Percentiles rank a stretch among this genome's conserved stretches.
These are phyloP conservation scores for Agaricus blazei DNA, from an alignment of 768 basidiomycete genomes.

Conservation along the genomic window DNA sequence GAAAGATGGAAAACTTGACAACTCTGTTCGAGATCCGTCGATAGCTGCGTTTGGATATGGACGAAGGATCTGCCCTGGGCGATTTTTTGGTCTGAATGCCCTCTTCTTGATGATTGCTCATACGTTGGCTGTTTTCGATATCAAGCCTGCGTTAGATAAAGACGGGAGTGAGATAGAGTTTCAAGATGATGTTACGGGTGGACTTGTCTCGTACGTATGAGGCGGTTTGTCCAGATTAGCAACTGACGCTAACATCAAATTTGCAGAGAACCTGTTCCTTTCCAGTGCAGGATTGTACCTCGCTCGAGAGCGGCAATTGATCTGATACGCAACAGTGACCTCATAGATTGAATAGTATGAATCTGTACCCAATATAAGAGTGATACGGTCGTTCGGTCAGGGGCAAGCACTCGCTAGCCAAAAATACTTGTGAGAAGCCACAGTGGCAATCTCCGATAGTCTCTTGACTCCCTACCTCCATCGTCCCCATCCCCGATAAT, in stretches of 20 bases:
- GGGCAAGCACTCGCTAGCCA: too few species aligned
- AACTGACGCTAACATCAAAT: not conserved
- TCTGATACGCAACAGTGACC: not conserved
- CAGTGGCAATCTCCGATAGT: too few species aligned
- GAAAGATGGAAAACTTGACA: slow-evolving; percentile 10
- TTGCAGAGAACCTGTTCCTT: slow-evolving; percentile 4
- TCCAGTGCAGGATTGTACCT: slow-evolving; percentile 5
- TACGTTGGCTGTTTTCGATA: slow-evolving; percentile 3
- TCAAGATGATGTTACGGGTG: slow-evolving; percentile 1
- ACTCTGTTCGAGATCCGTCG: not conserved
- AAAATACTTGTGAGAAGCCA: too few species aligned
- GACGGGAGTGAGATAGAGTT: not conserved
- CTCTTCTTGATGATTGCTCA: not conserved
- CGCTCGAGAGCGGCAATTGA: slow-evolving; percentile 1
- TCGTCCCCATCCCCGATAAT: too few species aligned
- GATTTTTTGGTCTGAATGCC: slow-evolving; percentile 1
- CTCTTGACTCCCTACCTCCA: too few species aligned
- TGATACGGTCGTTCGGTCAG: too few species aligned
- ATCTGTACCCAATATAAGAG: too few species aligned
- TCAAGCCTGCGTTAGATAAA: not conserved
- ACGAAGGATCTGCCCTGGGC: slow-evolving; percentile 1
- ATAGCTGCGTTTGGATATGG: slow-evolving; percentile 5
- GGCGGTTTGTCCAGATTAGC: not conserved
- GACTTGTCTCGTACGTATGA: slow-evolving; percentile 3
- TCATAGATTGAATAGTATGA: not conserved